Base-by-base conservation (phyloP, 192 early-diverging fungal genomes). In the Dimargaris cristalligena region DNA sequence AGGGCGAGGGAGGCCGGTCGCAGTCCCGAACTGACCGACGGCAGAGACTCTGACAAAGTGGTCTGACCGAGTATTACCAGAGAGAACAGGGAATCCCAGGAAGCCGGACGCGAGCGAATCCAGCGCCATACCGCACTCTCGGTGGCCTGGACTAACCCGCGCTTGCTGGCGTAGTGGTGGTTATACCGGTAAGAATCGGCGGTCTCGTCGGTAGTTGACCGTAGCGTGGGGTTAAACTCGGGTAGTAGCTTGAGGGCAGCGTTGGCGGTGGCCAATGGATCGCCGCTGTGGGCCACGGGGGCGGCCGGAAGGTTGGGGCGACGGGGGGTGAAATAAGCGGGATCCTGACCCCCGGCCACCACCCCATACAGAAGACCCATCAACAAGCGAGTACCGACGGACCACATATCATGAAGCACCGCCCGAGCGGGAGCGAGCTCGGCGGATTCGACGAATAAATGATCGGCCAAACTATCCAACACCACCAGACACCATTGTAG, bases 101-200 rank as follows among this genome's bases (percentile, higher is more conserved):
- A 14, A 28, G 22, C 14, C 23, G 51, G 51, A 25, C 26, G 29
- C 23, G 14, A 28, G 14, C 51, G 51, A 52, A 52, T 22, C 51
- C 51, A 52, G 23, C 51, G 51, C 51, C 51, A 52, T 28, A 52
- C 51, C 14, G 3, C 23, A 16, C 51, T n/a, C 26, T 28, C 14
- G n/a, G 14, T 52, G 51, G 51, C 29, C 22, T 52, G 23, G 23
- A 52, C 14, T 28, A 52, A 52, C 51, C 51, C 51, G 16, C 14
- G 51, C 26, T 52, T 52, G n/a, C 23, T 52, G 23, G 51, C 14
- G 14, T 28, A 25, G 23, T 29, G 51, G 16, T 52, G 29, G 51
- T 16, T 14, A 25, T n/a, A n/a, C n/a, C n/a, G n/a, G n/a, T n/a
- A n/a, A n/a, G n/a, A n/a, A n/a, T n/a, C n/a, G n/a, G n/a, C n/a